Percentiles rank a stretch among this genome's conserved stretches.
Conservation (phyloP, 2,329 filamentous ascomycete genomes). For the Alternaria postmessia region DNA sequence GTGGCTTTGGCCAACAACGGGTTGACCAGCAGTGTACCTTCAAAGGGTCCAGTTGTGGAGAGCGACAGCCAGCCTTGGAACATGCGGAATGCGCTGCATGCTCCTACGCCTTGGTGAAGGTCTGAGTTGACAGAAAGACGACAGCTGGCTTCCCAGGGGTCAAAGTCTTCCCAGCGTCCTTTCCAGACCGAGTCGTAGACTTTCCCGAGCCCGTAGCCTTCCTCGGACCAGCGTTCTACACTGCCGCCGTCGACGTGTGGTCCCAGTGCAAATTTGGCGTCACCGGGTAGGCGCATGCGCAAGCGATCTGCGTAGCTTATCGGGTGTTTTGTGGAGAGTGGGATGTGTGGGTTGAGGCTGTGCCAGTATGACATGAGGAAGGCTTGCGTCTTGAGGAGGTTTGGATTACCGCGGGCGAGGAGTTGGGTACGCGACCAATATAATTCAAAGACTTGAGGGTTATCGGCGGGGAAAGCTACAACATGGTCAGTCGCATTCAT, state of each 20-base stretch:
- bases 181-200: conserved; percentile 78
- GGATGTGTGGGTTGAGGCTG: conserved; percentile 52
- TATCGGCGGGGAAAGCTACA: conserved; percentile 57
- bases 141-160: conserved; percentile 80
- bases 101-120: conserved; percentile 80
- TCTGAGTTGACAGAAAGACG: conserved; percentile 75
- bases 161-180: conserved; percentile 81
- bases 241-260: conserved; percentile 65
- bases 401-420: conserved; percentile 57
- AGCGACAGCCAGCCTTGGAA: conserved; percentile 91
- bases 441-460: conserved; percentile 60
- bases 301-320: conserved; percentile 59
- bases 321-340: conserved; percentile 57
- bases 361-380: conserved; percentile 62
- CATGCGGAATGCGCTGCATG: conserved; percentile 85
- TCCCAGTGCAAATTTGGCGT: conserved; percentile 61
- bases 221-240: conserved; percentile 62
- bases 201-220: conserved; percentile 67
- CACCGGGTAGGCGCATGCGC: conserved; percentile 63
- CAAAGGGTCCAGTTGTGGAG: conserved; percentile 72
- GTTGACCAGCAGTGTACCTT: conserved; percentile 85
- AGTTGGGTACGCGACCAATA: conserved; percentile 60
- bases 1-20: conserved; percentile 78
- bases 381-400: conserved; percentile 56
- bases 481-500: conserved; percentile 12